Base-by-base conservation (phyloP, 164 flowering plant species). In the Sextonia rubra region DNA sequence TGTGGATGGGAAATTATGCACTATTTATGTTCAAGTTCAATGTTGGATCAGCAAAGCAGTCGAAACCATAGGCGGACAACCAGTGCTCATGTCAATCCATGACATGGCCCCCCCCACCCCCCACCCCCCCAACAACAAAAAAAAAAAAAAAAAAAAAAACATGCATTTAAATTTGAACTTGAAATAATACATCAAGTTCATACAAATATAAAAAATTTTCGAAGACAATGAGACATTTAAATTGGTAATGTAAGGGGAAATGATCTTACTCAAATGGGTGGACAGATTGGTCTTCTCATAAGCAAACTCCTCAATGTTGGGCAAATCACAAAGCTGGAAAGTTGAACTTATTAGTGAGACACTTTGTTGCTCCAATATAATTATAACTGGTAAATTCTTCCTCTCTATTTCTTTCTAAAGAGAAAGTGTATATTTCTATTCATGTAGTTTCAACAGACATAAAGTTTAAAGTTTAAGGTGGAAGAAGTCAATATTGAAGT, bases 291-390 rank as follows among this genome's bases (percentile, higher is more conserved):
- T 66, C 70, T 79, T 83, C 49, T 77, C 77, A 74, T 76, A 93
- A 24, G 88, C 89, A 75, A 93, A 93, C 20, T 88, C 98, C 82
- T 93, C 98, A 72, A 93, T 91, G 61, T 93, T 93, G 44, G 92
- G 93, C 12, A 83, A 72, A 48, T 69, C 79, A 75, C 71, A 25
- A n/a, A 71, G 27, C 94, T 90, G 86, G 85, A 80, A 37, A 37
- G 44, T 37, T 37, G 44, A 37, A 37, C 44, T 37, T 37, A 37
- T 37, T 37, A 37, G 44, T 8, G 44, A 37, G 44, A 37, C 44
- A 32, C 7, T 6, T 32, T 5, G 9, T 7, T 32, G 9, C 44
- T 32, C 44, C 44, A 32, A 9, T 32, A 32, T 32, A 32, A 32
- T 32, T 32, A 7, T 6, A 32, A 5, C 44, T 32, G 44, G 9